Conservation (phyloP, 2,329 filamentous ascomycete genomes). For the Epichloe scottii region DNA sequence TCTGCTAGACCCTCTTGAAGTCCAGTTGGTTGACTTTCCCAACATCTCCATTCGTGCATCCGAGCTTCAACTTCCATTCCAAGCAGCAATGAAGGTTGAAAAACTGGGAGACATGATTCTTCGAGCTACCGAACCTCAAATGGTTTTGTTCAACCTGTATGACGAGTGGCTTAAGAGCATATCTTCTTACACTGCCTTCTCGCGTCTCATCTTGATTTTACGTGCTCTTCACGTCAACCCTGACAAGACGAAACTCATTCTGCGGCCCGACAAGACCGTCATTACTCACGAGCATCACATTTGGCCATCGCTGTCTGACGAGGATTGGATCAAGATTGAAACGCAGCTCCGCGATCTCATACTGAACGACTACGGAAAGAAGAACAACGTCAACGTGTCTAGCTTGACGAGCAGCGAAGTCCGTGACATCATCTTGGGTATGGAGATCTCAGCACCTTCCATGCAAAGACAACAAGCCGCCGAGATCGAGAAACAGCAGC, state of each 20-base stretch:
- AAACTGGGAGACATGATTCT: constrained; percentile 99
- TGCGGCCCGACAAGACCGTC: constrained; percentile 93
- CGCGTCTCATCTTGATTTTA: constrained; percentile 81
- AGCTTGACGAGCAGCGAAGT: constrained; percentile 95
- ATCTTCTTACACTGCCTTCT: constrained; percentile 97
- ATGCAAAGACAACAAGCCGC: constrained; percentile 97
- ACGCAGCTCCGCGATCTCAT: constrained; percentile 91
- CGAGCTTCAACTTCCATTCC: constrained; percentile 93
- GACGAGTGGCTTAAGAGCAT: constrained; percentile 99
- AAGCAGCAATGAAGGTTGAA: constrained; percentile 99
- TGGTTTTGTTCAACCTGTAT: constrained; percentile 98
- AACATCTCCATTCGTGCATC: constrained; percentile 98
- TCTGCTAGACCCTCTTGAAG: constrained; percentile 89
- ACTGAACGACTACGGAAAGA: constrained; percentile 97
- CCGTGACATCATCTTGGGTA: constrained; percentile 94
- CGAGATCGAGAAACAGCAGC: constrained; percentile 97
- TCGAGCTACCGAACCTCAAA: constrained; percentile 95
- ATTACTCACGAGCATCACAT: constrained; percentile 99
- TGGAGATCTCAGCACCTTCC: constrained; percentile 97
- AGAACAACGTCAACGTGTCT: constrained; percentile 98
- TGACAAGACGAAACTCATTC: constrained; percentile 92
- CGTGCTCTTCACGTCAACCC: constrained; percentile 94
- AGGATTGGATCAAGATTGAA: constrained; percentile 99
- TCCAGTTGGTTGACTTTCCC: constrained; percentile 94
- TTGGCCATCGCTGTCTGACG: constrained; percentile 87